phyloP scores from a whole-genome alignment of 2,329 filamentous ascomycete species.

The Fragosphaeria purpurea region DNA sequence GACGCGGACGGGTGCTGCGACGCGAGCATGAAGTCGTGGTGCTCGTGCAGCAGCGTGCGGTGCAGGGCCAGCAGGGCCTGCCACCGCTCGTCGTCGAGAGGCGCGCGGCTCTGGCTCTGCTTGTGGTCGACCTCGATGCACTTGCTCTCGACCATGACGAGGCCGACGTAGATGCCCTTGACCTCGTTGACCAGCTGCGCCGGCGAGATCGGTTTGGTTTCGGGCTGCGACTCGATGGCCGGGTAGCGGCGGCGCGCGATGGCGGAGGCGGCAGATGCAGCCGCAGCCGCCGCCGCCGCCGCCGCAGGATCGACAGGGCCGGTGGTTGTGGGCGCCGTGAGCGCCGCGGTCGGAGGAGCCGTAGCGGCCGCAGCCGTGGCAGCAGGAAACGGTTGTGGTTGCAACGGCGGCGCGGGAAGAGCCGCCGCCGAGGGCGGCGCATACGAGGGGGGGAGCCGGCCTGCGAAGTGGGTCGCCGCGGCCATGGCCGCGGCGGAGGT shows the following conservation, averaged over 20 bases:
- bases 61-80: slow-evolving; percentile 76
- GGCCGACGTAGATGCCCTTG: slow-evolving; percentile 70
- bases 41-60: slow-evolving; percentile 68
- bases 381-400: no score
- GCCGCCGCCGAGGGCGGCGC: no score
- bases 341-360: no score
- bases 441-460: no score
- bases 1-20: slow-evolving; percentile 76
- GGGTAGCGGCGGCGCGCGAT: no score
- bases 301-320: no score
- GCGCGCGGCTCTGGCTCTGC: slow-evolving; percentile 33
- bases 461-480: not conserved
- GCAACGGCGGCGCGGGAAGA: no score
- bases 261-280: no score
- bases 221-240: slow-evolving; percentile 35
- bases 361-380: no score
- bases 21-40: slow-evolving; percentile 79
- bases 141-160: slow-evolving; percentile 80
- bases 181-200: slow-evolving; percentile 74
- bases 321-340: no score
- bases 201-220: slow-evolving; percentile 61
- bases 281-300: no score
- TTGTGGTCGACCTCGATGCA: slow-evolving; percentile 73
- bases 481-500: no score
- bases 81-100: slow-evolving; percentile 60